Evolutionary conservation across 768 basidiomycete genomes (phyloP), one percentile per base, ranked within the genome.

Genomic region (Lepiota brunneoincarnata): DNA sequence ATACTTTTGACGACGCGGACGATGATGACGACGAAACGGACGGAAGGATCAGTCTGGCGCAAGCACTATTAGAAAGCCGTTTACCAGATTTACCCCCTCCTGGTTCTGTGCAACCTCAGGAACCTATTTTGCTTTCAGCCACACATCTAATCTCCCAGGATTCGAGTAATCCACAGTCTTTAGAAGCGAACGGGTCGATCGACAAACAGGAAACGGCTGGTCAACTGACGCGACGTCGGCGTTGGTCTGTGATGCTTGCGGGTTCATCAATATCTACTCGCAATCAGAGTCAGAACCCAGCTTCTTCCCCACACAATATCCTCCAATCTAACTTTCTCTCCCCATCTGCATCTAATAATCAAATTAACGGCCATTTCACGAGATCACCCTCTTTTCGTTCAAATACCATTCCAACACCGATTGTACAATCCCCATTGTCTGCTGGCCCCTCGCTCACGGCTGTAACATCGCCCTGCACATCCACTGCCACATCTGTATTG

Each of bases 41-140:
- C 51, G 87, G 89, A 31, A 76, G 77, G 23, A 86, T 93, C 35
- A 86, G 83, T 23, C 77, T 93, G 38, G 84, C 78, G 0, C 83
- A 93, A 59, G 86, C 86, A 9, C 71, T 93, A 17, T 63, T 88
- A 49, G 91, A 93, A 72, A 91, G 90, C 59, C 84, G 91, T 35
- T 67, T 89, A 28, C 90, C 91, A 6, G 78, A 86, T 34, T 64
- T 89, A 12, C 88, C 91, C 14, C 90, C 90, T 15, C 72, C 75
- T 34, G 91, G 91, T 15, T 78, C 86, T 9, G 72, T 72, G 49
- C 83, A 70, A 46, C 75, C 82, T 9, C 89, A 91, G 63, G 79
- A 86, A 35, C 82, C 90, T 24, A 86, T 91, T 35, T 62, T 91
- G 18, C 70, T 91, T 23, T 67, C 75, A 14, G 54, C 76, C n/a